Conservation (phyloP, 148 eudicot genomes). For the Amaranthus cruentus region DNA sequence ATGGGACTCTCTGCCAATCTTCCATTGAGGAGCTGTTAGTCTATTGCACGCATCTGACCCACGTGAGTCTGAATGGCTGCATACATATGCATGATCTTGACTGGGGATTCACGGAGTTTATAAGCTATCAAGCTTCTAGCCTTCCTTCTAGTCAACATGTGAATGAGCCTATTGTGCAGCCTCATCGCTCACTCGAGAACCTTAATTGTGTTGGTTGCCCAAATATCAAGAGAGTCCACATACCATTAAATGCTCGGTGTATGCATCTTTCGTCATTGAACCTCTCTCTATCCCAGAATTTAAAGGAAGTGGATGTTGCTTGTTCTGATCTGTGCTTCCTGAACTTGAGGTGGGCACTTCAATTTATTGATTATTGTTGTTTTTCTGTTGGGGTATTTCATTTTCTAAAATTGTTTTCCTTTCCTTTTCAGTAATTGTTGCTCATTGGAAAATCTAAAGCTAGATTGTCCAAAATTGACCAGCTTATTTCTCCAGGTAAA, state of each 20-base stretch:
- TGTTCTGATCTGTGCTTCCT: slow-evolving; percentile 74
- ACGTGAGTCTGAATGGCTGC: slow-evolving; percentile 89
- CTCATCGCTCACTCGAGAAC: slow-evolving; percentile 66
- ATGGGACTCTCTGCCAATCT: slow-evolving; percentile 81
- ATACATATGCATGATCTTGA: slow-evolving; percentile 84
- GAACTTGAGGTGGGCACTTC: slow-evolving; percentile 62
- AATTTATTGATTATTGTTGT: neutral
- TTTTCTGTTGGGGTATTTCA: neutral
- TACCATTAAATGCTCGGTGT: slow-evolving; percentile 65
- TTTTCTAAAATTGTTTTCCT: slow-evolving; percentile 11
- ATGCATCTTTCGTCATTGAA: slow-evolving; percentile 61
- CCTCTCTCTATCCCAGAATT: slow-evolving; percentile 73
- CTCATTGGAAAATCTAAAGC: slow-evolving; percentile 73
- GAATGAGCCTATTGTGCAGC: slow-evolving; percentile 30
- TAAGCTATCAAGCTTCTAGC: slow-evolving; percentile 26
- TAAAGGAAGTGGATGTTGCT: slow-evolving; percentile 76
- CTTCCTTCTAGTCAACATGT: slow-evolving; percentile 20
- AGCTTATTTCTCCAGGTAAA: slow-evolving; percentile 90
- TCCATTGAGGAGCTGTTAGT: slow-evolving; percentile 89
- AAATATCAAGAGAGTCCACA: slow-evolving; percentile 70
- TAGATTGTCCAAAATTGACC: slow-evolving; percentile 68
- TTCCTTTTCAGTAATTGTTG: slow-evolving; percentile 59
- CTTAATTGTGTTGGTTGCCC: slow-evolving; percentile 92
- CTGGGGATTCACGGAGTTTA: slow-evolving; percentile 51
- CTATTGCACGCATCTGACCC: slow-evolving; percentile 72